Evolutionary conservation across 2,329 filamentous ascomycete genomes (phyloP).

Genomic region (Geosmithia flava): DNA sequence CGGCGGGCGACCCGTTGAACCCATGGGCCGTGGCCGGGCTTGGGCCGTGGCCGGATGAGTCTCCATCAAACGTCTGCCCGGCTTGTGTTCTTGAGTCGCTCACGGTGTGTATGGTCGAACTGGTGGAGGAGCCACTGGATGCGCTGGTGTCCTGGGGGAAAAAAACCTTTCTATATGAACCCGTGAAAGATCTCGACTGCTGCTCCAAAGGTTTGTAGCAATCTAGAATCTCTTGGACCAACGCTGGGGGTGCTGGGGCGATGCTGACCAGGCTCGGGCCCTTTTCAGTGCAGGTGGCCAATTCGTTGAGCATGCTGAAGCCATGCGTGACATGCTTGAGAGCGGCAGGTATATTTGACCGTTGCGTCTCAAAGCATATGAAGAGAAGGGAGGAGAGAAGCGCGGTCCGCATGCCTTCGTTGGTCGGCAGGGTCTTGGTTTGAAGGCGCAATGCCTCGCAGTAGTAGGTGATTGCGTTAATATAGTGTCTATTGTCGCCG

Average conservation of each 20-base stretch:
- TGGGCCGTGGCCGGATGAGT: background rate
- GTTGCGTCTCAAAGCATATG: conserved; percentile 26
- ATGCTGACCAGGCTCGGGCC: conserved; percentile 23
- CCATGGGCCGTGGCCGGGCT: background rate
- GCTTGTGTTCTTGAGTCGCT: background rate
- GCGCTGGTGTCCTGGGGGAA: conserved; percentile 7
- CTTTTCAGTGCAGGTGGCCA: conserved; percentile 20
- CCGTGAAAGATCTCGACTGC: conserved; percentile 23
- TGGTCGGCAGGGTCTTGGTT: conserved; percentile 19
- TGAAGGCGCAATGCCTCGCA: conserved; percentile 27
- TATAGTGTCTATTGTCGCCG: conserved; percentile 21
- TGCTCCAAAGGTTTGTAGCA: conserved; percentile 25
- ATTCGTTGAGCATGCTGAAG: conserved; percentile 26
- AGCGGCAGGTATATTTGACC: conserved; percentile 24
- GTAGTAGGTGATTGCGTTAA: conserved; percentile 26
- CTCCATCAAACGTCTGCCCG: background rate
- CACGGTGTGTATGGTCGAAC: background rate
- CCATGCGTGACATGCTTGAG: conserved; percentile 27
- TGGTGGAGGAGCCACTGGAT: background rate
- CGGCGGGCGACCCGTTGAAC: background rate
- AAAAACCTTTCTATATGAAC: conserved; percentile 22
- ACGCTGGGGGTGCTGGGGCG: conserved; percentile 19
- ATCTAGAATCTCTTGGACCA: conserved; percentile 24
- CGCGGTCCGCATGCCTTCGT: conserved; percentile 23
- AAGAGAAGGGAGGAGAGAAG: conserved; percentile 25